Evolutionary conservation across 352 stramenopile genomes (phyloP).

Genomic region (Pythium biforme): DNA sequence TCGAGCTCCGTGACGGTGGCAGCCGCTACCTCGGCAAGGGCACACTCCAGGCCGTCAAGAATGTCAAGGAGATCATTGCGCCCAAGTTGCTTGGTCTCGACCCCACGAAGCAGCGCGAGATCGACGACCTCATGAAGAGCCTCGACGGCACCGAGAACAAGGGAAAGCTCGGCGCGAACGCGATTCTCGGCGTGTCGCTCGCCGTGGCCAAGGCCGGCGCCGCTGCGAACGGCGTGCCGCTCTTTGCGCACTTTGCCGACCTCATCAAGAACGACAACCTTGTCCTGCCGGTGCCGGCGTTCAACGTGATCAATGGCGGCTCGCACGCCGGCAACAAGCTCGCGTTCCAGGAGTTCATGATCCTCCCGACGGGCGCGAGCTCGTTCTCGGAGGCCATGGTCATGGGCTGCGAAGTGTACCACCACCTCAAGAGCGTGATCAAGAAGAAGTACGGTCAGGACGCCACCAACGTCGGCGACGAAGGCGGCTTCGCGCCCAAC

Average conservation of each 20-base stretch:
- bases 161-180: conserved; percentile 97
- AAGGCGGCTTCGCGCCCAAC: conserved; percentile 98
- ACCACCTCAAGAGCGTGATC: conserved; percentile 99
- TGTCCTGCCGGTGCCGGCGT: conserved; percentile 96
- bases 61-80: conserved; percentile 98
- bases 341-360: conserved; percentile 99
- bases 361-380: conserved; percentile 91
- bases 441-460: conserved; percentile 98
- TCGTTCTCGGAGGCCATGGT: conserved; percentile 95
- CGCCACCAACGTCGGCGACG: conserved; percentile 98
- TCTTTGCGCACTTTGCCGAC: conserved; percentile 98
- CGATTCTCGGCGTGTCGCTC: conserved; percentile 98
- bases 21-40: conserved; percentile 97
- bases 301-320: conserved; percentile 99
- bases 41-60: conserved; percentile 96
- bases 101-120: conserved; percentile 91
- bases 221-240: conserved; percentile 92
- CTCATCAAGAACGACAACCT: conserved; percentile 94
- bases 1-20: conserved; percentile 97
- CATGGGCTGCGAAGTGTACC: conserved; percentile 99
- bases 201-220: conserved; percentile 96
- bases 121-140: conserved; percentile 96
- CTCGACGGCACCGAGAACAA: conserved; percentile 99
- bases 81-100: conserved; percentile 96
- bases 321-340: conserved; percentile 98